Conservation (phyloP, 2,329 filamentous ascomycete species). For the Rosellinia necatrix region DNA sequence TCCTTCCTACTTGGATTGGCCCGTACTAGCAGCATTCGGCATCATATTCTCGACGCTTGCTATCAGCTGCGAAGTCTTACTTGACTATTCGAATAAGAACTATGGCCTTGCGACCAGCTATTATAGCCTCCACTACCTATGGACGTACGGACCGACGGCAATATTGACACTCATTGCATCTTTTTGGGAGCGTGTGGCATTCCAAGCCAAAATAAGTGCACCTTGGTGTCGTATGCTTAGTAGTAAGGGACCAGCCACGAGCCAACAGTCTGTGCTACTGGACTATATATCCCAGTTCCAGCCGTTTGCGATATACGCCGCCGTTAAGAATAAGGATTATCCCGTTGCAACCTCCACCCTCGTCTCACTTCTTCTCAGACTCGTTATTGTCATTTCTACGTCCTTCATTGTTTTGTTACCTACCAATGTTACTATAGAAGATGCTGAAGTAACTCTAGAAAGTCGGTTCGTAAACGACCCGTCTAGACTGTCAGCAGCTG, state of each 20-base stretch:
- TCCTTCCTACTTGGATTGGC: too few species aligned
- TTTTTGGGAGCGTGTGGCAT: neutral
- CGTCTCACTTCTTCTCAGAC: neutral
- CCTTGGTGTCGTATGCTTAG: conserved; percentile 6
- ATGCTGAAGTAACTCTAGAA: neutral
- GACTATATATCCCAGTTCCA: conserved; percentile 1
- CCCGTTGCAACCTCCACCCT: neutral
- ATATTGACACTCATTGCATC: neutral
- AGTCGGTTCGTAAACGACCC: neutral
- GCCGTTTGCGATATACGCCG: neutral
- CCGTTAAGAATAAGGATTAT: neutral
- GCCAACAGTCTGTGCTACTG: neutral
- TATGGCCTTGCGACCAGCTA: neutral
- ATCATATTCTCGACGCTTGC: too few species aligned
- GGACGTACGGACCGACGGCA: conserved; percentile 14
- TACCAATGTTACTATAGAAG: neutral
- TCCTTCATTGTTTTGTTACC: conserved; percentile 3
- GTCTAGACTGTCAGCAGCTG: neutral
- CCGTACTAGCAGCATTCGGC: too few species aligned
- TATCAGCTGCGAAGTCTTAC: too few species aligned
- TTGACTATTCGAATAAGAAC: neutral
- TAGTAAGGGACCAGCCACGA: neutral
- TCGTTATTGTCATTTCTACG: neutral
- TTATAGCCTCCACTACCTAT: conserved; percentile 5
- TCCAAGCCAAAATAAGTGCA: conserved; percentile 5